A percentile compares a stretch with the other conserved stretches of the same genome.
Conservation (phyloP, 345 rosid species). For the Linum usitatissimum region DNA sequence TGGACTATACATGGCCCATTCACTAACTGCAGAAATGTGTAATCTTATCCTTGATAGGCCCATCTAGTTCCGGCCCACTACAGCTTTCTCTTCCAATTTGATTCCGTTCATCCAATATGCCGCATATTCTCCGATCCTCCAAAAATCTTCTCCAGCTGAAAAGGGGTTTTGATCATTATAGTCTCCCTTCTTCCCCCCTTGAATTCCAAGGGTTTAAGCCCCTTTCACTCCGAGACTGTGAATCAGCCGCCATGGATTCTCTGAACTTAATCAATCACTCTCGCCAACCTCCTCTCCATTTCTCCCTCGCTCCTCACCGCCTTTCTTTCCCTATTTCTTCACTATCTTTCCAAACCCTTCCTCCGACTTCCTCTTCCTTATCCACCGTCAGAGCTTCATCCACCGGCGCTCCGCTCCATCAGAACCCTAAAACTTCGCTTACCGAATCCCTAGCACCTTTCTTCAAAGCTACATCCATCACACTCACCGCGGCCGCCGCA, state of each 20-base stretch:
- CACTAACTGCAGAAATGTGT: no score
- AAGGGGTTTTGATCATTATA: not conserved
- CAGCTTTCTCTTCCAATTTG: no score
- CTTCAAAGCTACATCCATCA: conserved; percentile 45
- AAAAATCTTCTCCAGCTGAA: no score
- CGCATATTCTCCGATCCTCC: no score
- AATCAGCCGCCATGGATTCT: conserved; percentile 40
- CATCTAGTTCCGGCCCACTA: no score
- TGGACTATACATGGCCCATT: no score
- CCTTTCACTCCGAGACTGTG: not conserved
- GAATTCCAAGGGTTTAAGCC: no score
- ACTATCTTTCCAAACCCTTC: conserved; percentile 28
- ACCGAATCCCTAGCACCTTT: conserved; percentile 23
- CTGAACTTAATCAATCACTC: conserved; percentile 29
- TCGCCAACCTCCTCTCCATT: conserved; percentile 34
- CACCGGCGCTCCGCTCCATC: conserved; percentile 6
- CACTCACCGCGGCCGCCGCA: conserved; percentile 50
- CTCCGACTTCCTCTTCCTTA: conserved; percentile 12
- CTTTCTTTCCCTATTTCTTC: conserved; percentile 23
- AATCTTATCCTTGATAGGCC: no score
- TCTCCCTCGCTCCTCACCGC: conserved; percentile 35
- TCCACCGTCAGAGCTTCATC: conserved; percentile 38
- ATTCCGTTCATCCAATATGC: no score
- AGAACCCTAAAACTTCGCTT: conserved; percentile 14
- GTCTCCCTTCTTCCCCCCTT: not conserved